Evolutionary conservation across 202 grass and related monocot species (phyloP), one percentile per base, ranked within the genome.

Genomic region (Bolboschoenoplectus hybrid): DNA sequence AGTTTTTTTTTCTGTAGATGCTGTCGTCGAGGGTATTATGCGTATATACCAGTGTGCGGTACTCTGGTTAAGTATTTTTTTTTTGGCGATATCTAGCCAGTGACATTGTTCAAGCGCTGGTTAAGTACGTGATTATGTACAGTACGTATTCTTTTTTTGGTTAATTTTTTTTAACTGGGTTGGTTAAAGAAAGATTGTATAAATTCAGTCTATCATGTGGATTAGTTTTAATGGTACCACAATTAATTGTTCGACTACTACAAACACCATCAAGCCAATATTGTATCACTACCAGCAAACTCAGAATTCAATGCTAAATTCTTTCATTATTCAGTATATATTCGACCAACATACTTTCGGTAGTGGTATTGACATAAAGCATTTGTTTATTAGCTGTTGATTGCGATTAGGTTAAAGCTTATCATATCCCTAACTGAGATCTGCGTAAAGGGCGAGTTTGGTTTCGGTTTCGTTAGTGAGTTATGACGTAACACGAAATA

Each of bases 401-500:
- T 45, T 51, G 41, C 52, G 71, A 74, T 51, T 13, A 46, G 71
- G 52, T 52, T 34, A 74, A 52, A 74, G 45, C 46, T 51, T 47
- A 72, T 47, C 7, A 71, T 74, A 34, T 74, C 51, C 32, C 46
- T 17, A 50, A 12, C 20, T 34, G 71, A 74, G 71, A 74, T 74
- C 19, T 6, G 19, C 71, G 34, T 74, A 74, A 74, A 74, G 71
- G 26, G 46, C 11, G n/a, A 34, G 46, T 34, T 49, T 74, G 46
- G 19, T 74, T 51, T 20, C 55, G 17, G 13, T 57, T 61, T 5
- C 44, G 6, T 51, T 51, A 35, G 45, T 51, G 19, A 34, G n/a
- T 51, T 50, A 2, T 74, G 71, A 51, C 19, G 46, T 74, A 46
- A 1, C 9, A 32, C 9, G 1, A 51, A 51, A 74, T 51, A 32